Conservation (phyloP, 768 basidiomycete genomes). For the Russula sp. region DNA sequence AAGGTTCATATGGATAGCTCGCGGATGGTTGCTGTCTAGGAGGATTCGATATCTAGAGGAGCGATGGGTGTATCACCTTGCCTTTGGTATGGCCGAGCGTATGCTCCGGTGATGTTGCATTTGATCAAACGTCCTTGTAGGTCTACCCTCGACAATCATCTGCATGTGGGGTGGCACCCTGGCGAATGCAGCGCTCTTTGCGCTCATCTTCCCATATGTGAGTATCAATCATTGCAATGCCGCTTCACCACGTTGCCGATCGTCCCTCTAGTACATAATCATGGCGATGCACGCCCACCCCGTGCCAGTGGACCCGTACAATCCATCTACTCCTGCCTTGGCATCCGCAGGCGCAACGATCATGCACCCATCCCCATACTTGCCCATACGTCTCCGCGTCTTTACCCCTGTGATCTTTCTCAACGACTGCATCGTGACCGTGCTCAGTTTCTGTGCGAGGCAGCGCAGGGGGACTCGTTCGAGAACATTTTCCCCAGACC, state of each 20-base stretch:
- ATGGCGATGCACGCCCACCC: constrained; percentile 77
- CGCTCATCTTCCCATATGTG: constrained; percentile 73
- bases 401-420: constrained; percentile 68
- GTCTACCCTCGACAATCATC: constrained; percentile 61
- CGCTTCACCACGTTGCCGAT: not conserved
- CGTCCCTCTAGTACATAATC: constrained; percentile 59
- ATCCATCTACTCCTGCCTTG: constrained; percentile 33
- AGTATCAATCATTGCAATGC: constrained; percentile 25
- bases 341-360: constrained; percentile 24
- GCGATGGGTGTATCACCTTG: constrained; percentile 83
- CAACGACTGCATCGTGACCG: constrained; percentile 60
- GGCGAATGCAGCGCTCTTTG: constrained; percentile 78
- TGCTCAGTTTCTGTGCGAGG: constrained; percentile 48
- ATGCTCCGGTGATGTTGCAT: not conserved
- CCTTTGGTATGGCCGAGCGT: constrained; percentile 50
- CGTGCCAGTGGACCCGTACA: constrained; percentile 68
- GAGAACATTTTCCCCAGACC: constrained; percentile 20
- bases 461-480: constrained; percentile 12
- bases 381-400: constrained; percentile 75
- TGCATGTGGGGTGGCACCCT: constrained; percentile 69
- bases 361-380: constrained; percentile 64
- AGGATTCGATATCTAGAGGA: constrained; percentile 75
- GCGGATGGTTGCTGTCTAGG: constrained; percentile 58
- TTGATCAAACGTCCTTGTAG: constrained; percentile 30
- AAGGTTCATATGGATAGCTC: constrained; percentile 75